phyloP scores from a whole-genome alignment of 768 basidiomycete species.

The Auricularia cornea region DNA sequence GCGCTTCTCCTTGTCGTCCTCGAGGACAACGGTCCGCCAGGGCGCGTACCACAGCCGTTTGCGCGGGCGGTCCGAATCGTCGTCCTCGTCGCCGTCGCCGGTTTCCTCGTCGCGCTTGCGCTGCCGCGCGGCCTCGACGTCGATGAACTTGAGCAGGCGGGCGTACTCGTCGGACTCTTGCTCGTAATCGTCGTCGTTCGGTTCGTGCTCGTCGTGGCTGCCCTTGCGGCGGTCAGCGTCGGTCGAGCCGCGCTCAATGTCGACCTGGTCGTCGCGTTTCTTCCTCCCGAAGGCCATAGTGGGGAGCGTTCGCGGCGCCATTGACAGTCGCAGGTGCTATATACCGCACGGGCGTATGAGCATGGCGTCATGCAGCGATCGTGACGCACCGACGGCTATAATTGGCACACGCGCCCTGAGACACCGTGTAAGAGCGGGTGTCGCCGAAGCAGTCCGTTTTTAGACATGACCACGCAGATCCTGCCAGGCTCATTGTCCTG shows the following conservation, averaged over 20 bases:
- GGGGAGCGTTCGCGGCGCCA: no score
- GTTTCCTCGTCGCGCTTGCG: conserved; percentile 14
- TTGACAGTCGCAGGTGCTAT: no score
- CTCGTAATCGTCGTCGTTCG: neutral
- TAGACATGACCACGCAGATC: no score
- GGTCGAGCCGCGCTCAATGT: neutral
- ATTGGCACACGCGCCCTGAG: no score
- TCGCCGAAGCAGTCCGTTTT: no score
- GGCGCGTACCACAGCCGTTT: conserved; percentile 37
- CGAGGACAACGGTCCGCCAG: conserved; percentile 31
- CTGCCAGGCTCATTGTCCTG: neutral
- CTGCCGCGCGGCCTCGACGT: conserved; percentile 18
- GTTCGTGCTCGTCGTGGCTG: neutral
- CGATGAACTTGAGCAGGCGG: conserved; percentile 28
- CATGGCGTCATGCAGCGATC: no score
- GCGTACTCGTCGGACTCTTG: conserved; percentile 28
- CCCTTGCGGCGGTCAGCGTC: neutral
- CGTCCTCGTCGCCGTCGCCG: conserved; percentile 23
- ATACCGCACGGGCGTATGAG: no score
- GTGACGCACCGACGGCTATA: no score
- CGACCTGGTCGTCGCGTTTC: neutral
- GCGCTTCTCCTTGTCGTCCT: conserved; percentile 20
- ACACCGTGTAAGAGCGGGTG: no score
- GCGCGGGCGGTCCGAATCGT: conserved; percentile 22
- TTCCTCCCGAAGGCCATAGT: no score